phyloP scores from a whole-genome alignment of 2,329 filamentous ascomycete species.

The Aspergillus sp. region DNA sequence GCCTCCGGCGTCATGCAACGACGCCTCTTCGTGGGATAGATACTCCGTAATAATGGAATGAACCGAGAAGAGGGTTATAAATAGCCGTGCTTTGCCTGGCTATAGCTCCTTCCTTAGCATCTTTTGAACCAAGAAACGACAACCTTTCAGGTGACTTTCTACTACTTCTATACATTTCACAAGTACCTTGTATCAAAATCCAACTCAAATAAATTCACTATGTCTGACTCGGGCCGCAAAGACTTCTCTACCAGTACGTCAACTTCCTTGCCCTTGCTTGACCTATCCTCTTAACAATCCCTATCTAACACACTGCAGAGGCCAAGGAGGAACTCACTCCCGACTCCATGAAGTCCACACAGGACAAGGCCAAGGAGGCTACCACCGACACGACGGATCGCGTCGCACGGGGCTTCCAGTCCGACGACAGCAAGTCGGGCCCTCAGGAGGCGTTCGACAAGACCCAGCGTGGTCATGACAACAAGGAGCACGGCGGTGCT shows the following conservation, averaged over 20 bases:
- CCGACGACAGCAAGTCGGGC: slow-evolving; percentile 57
- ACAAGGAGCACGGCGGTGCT: slow-evolving; percentile 38
- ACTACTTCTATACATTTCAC: not conserved
- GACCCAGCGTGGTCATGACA: slow-evolving; percentile 46
- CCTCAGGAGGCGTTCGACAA: slow-evolving; percentile 55
- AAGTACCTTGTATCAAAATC: not conserved
- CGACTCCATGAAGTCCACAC: slow-evolving; percentile 61
- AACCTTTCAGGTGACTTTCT: not conserved
- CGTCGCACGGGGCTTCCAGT: slow-evolving; percentile 49
- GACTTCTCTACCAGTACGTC: slow-evolving; percentile 54
- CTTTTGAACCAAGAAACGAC: not conserved
- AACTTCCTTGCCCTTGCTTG: not conserved
- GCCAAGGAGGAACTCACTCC: slow-evolving; percentile 58
- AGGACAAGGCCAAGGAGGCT: slow-evolving; percentile 58
- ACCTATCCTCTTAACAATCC: not conserved
- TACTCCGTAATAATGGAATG: too few relatives aligned
- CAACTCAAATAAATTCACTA: slow-evolving; percentile 40
- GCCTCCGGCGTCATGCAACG: not conserved
- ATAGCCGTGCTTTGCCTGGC: too few relatives aligned
- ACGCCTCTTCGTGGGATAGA: too few relatives aligned
- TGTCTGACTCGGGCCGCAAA: slow-evolving; percentile 64
- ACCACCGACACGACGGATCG: slow-evolving; percentile 58
- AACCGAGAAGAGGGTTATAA: too few relatives aligned
- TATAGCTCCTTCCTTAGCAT: too few relatives aligned
- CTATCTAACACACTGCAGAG: slow-evolving; percentile 43